Conservation (phyloP, 306 rosid species). For the Inga laurina region DNA sequence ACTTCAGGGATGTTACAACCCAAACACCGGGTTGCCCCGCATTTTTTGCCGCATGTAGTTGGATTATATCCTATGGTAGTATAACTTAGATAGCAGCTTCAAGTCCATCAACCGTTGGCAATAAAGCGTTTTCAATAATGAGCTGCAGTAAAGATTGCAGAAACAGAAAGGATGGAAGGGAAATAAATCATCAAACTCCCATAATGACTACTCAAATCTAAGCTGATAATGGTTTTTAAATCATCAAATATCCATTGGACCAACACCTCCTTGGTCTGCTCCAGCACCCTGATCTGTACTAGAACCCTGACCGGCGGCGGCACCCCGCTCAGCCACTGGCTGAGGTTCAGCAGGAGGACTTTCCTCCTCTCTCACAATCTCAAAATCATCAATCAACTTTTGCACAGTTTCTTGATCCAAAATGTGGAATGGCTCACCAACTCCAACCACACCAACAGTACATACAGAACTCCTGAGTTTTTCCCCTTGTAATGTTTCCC, state of each 20-base stretch:
- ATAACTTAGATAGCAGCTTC: conserved; percentile 28
- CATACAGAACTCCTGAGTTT: conserved; percentile 85
- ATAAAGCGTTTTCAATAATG: conserved; percentile 38
- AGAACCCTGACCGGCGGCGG: conserved; percentile 44
- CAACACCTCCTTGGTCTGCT: conserved; percentile 39
- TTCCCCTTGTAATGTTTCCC: conserved; percentile 97
- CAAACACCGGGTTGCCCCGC: not conserved
- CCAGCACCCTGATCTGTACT: conserved; percentile 33
- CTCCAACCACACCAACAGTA: conserved; percentile 87
- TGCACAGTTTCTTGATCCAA: conserved; percentile 90
- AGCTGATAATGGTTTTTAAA: conserved; percentile 29
- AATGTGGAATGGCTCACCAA: conserved; percentile 84
- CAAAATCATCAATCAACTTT: conserved; percentile 73
- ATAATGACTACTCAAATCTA: conserved; percentile 35
- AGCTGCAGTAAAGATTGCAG: conserved; percentile 46
- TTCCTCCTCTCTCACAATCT: conserved; percentile 86
- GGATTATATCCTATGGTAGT: conserved; percentile 23
- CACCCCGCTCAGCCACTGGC: conserved; percentile 40
- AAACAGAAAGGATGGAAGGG: conserved; percentile 18
- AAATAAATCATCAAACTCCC: conserved; percentile 29
- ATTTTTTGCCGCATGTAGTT: conserved; percentile 23
- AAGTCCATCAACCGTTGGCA: conserved; percentile 40
- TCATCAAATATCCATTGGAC: conserved; percentile 83
- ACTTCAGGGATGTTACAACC: not conserved
- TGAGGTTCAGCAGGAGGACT: conserved; percentile 58